A percentile compares a stretch with the other conserved stretches of the same genome.
These are phyloP conservation scores for Plasmodium ovale DNA, from an alignment of 169 alveolate species.

Conservation along the genomic window DNA sequence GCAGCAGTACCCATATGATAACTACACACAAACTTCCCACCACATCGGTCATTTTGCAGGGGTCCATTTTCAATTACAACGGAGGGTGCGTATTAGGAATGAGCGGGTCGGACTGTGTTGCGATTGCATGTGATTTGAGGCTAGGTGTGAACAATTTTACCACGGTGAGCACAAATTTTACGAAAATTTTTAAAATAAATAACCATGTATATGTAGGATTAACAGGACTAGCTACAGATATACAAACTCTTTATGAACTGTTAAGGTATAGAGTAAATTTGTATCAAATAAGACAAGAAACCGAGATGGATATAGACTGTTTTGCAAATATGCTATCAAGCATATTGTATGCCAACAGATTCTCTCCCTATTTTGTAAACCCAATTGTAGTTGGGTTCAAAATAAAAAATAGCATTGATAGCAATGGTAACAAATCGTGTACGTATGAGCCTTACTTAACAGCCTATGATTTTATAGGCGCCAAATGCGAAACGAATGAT, in stretches of 20 bases:
- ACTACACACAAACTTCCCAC: no score
- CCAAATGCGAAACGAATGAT: conserved; percentile 88
- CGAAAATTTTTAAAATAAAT: conserved; percentile 92
- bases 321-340: conserved; percentile 92
- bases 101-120: conserved; percentile 97
- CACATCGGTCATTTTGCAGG: no score
- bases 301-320: conserved; percentile 91
- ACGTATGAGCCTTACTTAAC: conserved; percentile 89
- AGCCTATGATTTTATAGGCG: conserved; percentile 94
- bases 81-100: conserved; percentile 98
- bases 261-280: conserved; percentile 92
- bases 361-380: conserved; percentile 94
- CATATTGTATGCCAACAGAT: conserved; percentile 91
- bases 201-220: conserved; percentile 91
- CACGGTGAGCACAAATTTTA: conserved; percentile 91
- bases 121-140: conserved; percentile 96
- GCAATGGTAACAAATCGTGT: conserved; percentile 81
- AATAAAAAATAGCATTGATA: conserved; percentile 24
- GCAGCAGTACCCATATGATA: no score
- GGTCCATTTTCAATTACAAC: conserved; percentile 91
- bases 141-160: conserved; percentile 91
- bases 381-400: conserved; percentile 94
- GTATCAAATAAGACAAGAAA: conserved; percentile 90
- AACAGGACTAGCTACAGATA: conserved; percentile 95
- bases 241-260: conserved; percentile 91